phyloP scores from a whole-genome alignment of 1,139 yeast genomes.

The Debaryomyces sp. region DNA sequence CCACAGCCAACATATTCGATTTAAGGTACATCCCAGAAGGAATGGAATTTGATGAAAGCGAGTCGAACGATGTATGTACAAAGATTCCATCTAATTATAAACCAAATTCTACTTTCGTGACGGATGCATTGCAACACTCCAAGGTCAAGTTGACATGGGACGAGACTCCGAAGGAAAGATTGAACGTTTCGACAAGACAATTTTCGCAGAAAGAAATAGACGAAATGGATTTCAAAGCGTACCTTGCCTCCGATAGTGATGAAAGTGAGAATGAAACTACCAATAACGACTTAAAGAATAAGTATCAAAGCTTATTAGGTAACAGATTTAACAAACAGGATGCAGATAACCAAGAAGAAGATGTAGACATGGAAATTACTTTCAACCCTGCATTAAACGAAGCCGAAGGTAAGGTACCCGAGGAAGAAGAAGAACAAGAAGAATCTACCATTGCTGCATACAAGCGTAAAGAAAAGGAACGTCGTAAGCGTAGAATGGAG shows the following conservation, averaged over 20 bases:
- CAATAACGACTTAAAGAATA: slow-evolving; percentile 49
- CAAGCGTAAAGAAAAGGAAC: slow-evolving; percentile 88
- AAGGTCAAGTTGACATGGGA: slow-evolving; percentile 97
- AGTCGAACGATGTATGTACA: slow-evolving; percentile 71
- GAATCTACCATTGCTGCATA: slow-evolving; percentile 82
- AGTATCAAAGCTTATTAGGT: slow-evolving; percentile 66
- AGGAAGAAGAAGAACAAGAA: slow-evolving; percentile 48
- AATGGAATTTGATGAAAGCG: slow-evolving; percentile 76
- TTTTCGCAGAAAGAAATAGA: slow-evolving; percentile 91
- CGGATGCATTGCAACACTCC: slow-evolving; percentile 92
- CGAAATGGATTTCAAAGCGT: slow-evolving; percentile 95
- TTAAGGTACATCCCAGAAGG: slow-evolving; percentile 90
- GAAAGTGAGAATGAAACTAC: slow-evolving; percentile 47
- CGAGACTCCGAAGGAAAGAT: slow-evolving; percentile 91
- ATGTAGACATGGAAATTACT: slow-evolving; percentile 92
- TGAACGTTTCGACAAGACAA: slow-evolving; percentile 75
- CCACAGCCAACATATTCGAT: slow-evolving; percentile 94
- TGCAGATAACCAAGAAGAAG: slow-evolving; percentile 55
- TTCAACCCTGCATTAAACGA: slow-evolving; percentile 85
- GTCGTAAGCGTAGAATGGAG: slow-evolving; percentile 80
- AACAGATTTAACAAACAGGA: slow-evolving; percentile 41
- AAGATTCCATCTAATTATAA: slow-evolving; percentile 76
- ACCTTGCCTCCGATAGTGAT: slow-evolving; percentile 87
- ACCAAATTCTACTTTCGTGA: slow-evolving; percentile 78
- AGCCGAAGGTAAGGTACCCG: slow-evolving; percentile 29